phyloP scores from a whole-genome alignment of 2,329 filamentous ascomycete genomes.

The Ploettnerulaceae sp. region DNA sequence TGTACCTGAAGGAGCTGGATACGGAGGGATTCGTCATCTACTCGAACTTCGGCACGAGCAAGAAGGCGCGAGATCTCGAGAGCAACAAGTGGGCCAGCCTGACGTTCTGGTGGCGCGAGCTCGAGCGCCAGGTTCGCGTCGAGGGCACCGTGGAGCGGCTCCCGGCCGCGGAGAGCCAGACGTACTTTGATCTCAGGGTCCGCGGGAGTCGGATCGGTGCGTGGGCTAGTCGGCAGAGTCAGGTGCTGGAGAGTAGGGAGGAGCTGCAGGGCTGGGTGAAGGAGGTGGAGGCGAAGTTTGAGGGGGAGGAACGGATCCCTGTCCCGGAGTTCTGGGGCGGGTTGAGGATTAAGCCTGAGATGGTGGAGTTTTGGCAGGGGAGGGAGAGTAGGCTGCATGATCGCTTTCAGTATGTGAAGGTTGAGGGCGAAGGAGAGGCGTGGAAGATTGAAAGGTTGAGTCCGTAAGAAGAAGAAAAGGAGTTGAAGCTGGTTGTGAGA shows the following conservation, averaged over 20 bases:
- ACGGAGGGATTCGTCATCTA: constrained; percentile 80
- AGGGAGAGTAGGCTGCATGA: constrained; percentile 87
- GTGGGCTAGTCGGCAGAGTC: constrained; percentile 88
- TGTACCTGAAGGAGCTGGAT: constrained; percentile 96
- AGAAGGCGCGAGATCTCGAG: constrained; percentile 62
- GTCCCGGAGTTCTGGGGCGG: constrained; percentile 96
- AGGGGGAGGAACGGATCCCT: constrained; percentile 72
- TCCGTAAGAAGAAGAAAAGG: constrained; percentile 47
- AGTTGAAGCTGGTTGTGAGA: no score
- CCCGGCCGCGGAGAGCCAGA: constrained; percentile 63
- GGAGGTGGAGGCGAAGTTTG: constrained; percentile 72
- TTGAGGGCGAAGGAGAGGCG: constrained; percentile 42
- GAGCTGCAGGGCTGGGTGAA: constrained; percentile 72
- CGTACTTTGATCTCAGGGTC: constrained; percentile 63
- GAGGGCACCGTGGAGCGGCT: constrained; percentile 72
- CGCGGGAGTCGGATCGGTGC: constrained; percentile 81
- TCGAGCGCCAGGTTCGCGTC: constrained; percentile 87
- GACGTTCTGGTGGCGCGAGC: constrained; percentile 83
- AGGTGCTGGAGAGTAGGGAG: constrained; percentile 65
- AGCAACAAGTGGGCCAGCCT: constrained; percentile 74
- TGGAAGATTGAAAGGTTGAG: constrained; percentile 73
- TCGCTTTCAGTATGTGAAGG: constrained; percentile 77
- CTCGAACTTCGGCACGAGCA: constrained; percentile 80
- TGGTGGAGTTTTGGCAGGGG: constrained; percentile 95
- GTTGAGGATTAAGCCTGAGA: constrained; percentile 75